A percentile compares a stretch with the other conserved stretches of the same genome.
phyloP scores from a whole-genome alignment of 495 filamentous ascomycete genomes.

The Tuber indicum region DNA sequence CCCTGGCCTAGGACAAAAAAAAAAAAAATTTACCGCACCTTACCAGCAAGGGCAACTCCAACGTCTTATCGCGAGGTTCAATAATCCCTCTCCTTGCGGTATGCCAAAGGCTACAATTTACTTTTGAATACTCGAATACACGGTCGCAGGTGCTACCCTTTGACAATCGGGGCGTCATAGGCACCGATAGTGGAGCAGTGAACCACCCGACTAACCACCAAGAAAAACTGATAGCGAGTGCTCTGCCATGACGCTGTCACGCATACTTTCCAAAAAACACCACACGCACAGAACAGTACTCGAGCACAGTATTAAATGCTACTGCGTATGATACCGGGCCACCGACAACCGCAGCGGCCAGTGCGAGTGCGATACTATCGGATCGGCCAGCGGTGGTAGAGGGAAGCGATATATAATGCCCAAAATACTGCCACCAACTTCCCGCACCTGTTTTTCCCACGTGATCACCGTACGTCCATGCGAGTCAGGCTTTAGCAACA shows the following conservation, averaged over 20 bases:
- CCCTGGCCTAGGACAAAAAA: too few species aligned
- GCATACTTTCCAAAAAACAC: too few species aligned
- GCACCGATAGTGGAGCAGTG: too few species aligned
- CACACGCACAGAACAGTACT: background rate
- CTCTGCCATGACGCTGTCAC: background rate
- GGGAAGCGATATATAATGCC: background rate
- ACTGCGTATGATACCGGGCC: background rate
- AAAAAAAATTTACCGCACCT: too few species aligned
- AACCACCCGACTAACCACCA: background rate
- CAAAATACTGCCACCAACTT: background rate
- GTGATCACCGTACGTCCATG: background rate
- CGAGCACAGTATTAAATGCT: background rate
- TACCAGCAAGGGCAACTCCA: too few species aligned
- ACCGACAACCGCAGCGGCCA: background rate
- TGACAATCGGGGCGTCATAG: too few species aligned
- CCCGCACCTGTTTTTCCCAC: background rate
- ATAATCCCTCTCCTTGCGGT: too few species aligned
- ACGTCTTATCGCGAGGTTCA: too few species aligned
- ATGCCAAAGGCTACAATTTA: too few species aligned
- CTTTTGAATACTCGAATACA: too few species aligned
- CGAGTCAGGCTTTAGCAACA: background rate
- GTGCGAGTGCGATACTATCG: background rate
- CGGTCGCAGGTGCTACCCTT: too few species aligned
- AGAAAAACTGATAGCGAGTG: background rate
- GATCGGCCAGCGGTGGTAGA: background rate